phyloP scores from a whole-genome alignment of 192 early-diverging fungal species.

The Lobosporangium transversale region DNA sequence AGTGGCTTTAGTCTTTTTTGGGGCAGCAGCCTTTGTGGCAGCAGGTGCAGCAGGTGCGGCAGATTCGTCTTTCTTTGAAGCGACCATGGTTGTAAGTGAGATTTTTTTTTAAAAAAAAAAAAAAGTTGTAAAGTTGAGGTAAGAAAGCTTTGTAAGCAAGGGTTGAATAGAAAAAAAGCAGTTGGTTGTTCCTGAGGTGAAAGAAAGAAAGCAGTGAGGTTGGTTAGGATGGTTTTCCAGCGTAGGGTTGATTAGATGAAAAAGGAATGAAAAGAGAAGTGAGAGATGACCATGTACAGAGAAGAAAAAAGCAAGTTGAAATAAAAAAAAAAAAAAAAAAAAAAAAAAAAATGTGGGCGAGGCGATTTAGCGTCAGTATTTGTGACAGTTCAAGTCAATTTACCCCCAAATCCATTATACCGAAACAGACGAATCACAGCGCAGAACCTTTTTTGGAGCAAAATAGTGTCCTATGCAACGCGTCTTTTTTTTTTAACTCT shows the following conservation, averaged over 20 bases:
- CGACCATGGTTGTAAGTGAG: slow-evolving; percentile 6
- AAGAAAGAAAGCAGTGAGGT: not conserved
- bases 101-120: not conserved
- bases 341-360: not conserved
- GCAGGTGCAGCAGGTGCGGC: slow-evolving; percentile 26
- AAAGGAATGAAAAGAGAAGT: not conserved
- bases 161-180: not conserved
- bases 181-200: not conserved
- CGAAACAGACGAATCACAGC: no score
- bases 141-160: not conserved
- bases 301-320: not conserved
- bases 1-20: slow-evolving; percentile 28
- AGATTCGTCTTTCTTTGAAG: slow-evolving; percentile 25
- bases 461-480: no score
- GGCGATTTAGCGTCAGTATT: not conserved
- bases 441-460: no score
- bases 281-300: slow-evolving; percentile 1
- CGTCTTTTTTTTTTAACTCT: slow-evolving; percentile 6
- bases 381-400: no score
- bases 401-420: no score
- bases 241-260: slow-evolving; percentile 4
- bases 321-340: slow-evolving; percentile 13
- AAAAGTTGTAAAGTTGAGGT: no score
- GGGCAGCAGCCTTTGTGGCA: slow-evolving; percentile 17
- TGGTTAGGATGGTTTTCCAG: not conserved